A percentile compares a stretch with the other conserved stretches of the same genome.
These are phyloP conservation scores for Podospora didyma DNA, from an alignment of 495 filamentous ascomycete genomes.

Conservation along the genomic window DNA sequence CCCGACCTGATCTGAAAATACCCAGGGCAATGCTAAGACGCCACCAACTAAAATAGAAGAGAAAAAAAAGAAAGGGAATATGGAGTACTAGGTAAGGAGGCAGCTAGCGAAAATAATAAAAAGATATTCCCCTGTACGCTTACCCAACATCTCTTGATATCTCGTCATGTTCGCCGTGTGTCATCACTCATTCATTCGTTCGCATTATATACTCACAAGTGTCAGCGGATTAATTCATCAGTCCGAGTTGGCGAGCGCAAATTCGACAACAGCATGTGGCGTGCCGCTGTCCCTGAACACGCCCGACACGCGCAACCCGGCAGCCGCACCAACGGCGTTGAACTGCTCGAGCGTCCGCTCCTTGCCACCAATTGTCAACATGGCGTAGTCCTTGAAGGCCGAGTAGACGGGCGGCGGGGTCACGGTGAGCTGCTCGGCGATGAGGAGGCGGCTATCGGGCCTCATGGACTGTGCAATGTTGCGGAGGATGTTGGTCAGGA, in stretches of 20 bases:
- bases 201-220: no score
- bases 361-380: constrained; percentile 37
- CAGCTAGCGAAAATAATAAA: no score
- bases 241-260: constrained; percentile 8
- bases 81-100: no score
- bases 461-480: constrained; percentile 21
- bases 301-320: constrained; percentile 29
- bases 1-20: no score
- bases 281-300: constrained; percentile 24
- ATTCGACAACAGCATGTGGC: constrained; percentile 25
- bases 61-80: no score
- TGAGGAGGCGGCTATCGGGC: constrained; percentile 24
- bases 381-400: constrained; percentile 33
- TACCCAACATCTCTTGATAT: no score
- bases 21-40: no score
- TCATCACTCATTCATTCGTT: no score
- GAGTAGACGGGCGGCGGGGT: constrained; percentile 23
- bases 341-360: constrained; percentile 34
- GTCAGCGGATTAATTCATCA: no score
- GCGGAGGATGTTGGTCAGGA: constrained; percentile 22
- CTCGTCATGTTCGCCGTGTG: no score
- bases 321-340: constrained; percentile 17
- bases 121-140: no score
- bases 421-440: constrained; percentile 33
- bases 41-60: no score